Evolutionary conservation across 768 basidiomycete genomes (phyloP).

Genomic region (Lenzites betulinus): DNA sequence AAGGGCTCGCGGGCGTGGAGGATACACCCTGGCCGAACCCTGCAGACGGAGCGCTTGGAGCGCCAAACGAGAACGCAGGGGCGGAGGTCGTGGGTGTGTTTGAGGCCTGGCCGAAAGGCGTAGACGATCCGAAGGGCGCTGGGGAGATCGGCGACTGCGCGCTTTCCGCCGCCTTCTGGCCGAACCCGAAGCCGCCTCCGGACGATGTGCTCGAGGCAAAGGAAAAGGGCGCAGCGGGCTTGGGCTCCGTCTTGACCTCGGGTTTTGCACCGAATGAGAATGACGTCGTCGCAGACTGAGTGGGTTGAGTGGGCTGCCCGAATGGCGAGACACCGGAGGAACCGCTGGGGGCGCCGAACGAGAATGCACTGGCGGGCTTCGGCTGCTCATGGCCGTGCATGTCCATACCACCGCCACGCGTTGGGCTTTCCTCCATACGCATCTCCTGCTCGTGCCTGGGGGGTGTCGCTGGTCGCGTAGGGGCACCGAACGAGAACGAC

Average conservation of each 20-base stretch:
- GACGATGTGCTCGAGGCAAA: constrained; percentile 48
- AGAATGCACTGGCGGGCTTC: constrained; percentile 33
- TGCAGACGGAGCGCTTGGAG: constrained; percentile 17
- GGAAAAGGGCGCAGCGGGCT: constrained; percentile 37
- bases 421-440: constrained; percentile 83
- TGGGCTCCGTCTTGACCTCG: constrained; percentile 48
- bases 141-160: constrained; percentile 21
- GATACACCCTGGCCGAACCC: constrained; percentile 30
- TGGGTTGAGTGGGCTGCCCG: constrained; percentile 34
- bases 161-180: constrained; percentile 31
- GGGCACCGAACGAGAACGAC: constrained; percentile 55
- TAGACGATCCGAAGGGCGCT: constrained; percentile 37
- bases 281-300: constrained; percentile 16
- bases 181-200: constrained; percentile 52
- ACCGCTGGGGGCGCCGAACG: constrained; percentile 44
- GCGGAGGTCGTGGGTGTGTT: constrained; percentile 27
- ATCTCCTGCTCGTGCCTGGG: constrained; percentile 69
- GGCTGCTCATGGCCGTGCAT: constrained; percentile 31
- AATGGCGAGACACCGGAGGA: constrained; percentile 37
- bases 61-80: constrained; percentile 30
- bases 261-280: constrained; percentile 35
- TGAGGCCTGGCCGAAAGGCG: constrained; percentile 46
- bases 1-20: constrained; percentile 31
- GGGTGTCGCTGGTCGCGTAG: constrained; percentile 60
- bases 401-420: constrained; percentile 52